Conservation (phyloP, 2,329 filamentous ascomycete genomes). For the Aspergillus flavus region DNA sequence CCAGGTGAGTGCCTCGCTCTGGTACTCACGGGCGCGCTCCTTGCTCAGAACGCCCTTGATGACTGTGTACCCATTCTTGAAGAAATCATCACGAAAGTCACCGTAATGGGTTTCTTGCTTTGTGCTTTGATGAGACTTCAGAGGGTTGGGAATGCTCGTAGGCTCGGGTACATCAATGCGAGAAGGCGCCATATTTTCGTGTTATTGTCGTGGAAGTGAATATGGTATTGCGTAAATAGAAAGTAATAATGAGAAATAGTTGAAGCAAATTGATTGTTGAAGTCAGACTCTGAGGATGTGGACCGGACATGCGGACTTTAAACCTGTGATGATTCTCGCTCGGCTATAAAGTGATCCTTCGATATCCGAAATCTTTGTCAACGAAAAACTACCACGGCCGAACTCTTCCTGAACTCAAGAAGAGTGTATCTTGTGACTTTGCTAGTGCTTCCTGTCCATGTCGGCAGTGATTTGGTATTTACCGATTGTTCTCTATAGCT, state of each 20-base stretch:
- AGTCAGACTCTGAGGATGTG: neutral
- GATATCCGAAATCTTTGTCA: neutral
- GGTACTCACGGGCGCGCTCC: conserved; percentile 13
- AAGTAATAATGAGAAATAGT: neutral
- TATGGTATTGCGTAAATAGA: fast-evolving
- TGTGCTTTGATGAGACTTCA: neutral
- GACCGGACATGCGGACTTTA: neutral
- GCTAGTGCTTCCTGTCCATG: neutral
- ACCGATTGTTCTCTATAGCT: neutral
- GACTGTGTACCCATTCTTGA: neutral
- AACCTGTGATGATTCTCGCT: neutral
- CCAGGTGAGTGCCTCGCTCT: conserved; percentile 35
- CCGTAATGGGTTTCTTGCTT: neutral
- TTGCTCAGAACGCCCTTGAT: conserved; percentile 3
- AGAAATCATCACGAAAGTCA: conserved; percentile 5
- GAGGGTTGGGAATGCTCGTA: neutral
- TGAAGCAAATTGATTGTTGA: neutral
- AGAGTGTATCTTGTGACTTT: neutral
- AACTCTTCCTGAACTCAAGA: neutral
- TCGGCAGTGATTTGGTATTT: neutral
- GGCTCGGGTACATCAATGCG: neutral
- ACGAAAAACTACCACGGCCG: neutral
- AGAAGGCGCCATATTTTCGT: neutral
- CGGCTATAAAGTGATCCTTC: neutral
- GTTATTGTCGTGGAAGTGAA: neutral